Conservation (phyloP, 768 basidiomycete species). For the Paxillus ammoniavirescens region DNA sequence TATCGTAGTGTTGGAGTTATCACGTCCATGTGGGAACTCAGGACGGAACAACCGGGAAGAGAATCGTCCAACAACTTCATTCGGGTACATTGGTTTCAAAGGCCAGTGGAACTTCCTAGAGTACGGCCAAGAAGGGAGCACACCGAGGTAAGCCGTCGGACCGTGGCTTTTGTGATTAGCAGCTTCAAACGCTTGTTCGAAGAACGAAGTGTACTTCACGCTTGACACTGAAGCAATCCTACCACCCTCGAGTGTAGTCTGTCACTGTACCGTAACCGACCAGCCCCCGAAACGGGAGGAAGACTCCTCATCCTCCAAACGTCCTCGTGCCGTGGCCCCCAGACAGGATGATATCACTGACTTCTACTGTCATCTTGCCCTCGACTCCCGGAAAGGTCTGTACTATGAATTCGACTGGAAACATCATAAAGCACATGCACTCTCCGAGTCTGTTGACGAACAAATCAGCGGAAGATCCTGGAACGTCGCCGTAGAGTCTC, state of each 20-base stretch:
- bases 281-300: constrained; percentile 11
- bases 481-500: constrained; percentile 39
- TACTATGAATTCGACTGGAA: constrained; percentile 67
- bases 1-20: constrained; percentile 69
- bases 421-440: constrained; percentile 40
- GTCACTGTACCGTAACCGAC: constrained; percentile 48
- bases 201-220: constrained; percentile 81
- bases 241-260: constrained; percentile 49
- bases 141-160: constrained; percentile 45
- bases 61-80: constrained; percentile 47
- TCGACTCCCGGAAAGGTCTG: constrained; percentile 56
- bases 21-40: constrained; percentile 62
- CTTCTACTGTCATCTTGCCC: constrained; percentile 60
- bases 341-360: constrained; percentile 18
- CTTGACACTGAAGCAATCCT: constrained; percentile 48
- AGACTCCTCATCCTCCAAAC: constrained; percentile 11
- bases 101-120: constrained; percentile 60
- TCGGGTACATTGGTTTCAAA: constrained; percentile 74
- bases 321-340: constrained; percentile 9
- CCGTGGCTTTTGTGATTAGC: not conserved
- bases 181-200: constrained; percentile 1
- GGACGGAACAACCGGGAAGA: constrained; percentile 28
- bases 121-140: constrained; percentile 61
- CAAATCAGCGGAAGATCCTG: constrained; percentile 42
- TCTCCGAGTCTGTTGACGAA: constrained; percentile 26